Evolutionary conservation across 176 grass and related monocot species (phyloP).

Genomic region (Juncus effusus): DNA sequence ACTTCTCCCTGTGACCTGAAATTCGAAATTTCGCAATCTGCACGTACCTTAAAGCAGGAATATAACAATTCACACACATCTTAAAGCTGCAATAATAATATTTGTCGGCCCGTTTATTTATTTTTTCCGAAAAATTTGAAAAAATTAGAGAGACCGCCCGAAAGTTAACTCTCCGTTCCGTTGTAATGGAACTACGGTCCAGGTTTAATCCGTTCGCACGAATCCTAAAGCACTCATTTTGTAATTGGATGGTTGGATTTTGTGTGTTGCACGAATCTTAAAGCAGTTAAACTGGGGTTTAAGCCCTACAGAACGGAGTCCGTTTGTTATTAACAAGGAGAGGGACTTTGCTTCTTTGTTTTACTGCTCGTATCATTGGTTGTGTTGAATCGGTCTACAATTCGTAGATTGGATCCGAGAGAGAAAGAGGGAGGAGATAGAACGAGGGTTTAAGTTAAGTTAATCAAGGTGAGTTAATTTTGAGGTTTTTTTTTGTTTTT

Average conservation of each 20-base stretch:
- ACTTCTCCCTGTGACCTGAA: too few relatives aligned
- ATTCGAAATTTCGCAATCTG: too few relatives aligned
- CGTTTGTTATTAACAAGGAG: not conserved
- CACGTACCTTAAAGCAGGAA: too few relatives aligned
- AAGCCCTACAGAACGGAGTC: not conserved
- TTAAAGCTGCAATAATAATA: not conserved
- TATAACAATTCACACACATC: not conserved
- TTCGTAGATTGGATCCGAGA: too few relatives aligned
- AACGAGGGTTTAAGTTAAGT: too few relatives aligned
- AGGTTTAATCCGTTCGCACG: not conserved
- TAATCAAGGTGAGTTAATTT: too few relatives aligned
- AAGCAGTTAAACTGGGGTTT: not conserved
- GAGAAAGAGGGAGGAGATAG: too few relatives aligned
- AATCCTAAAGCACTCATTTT: slow-evolving; percentile 16
- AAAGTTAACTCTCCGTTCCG: not conserved
- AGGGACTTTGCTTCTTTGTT: not conserved
- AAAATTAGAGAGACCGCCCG: slow-evolving; percentile 11
- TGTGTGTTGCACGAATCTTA: slow-evolving; percentile 10
- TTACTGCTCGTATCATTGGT: not conserved
- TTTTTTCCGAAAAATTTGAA: not conserved
- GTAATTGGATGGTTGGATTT: not conserved
- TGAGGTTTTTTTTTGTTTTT: too few relatives aligned
- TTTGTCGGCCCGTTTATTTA: not conserved
- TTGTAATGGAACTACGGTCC: not conserved
- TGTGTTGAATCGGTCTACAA: not conserved